Percentiles rank a stretch among this genome's conserved stretches.
Evolutionary conservation across 306 rosid genomes (phyloP).

Genomic region (Cajanus cajan): DNA sequence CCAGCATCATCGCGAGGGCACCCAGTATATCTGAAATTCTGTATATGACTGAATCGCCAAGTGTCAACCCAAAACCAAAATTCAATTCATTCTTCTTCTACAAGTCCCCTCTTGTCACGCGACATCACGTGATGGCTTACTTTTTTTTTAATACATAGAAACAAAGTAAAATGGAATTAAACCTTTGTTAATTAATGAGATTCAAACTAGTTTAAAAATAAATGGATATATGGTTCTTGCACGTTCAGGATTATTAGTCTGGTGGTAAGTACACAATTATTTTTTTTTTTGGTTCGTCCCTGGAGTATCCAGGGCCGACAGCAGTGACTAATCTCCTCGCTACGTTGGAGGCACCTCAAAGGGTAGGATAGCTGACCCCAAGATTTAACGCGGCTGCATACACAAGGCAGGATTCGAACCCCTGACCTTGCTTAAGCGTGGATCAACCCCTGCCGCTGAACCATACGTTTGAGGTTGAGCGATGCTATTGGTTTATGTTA

Average conservation of each 20-base stretch:
- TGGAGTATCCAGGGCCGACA: too few species aligned
- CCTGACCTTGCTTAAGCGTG: too few species aligned
- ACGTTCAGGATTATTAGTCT: background rate
- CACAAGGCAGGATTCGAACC: too few species aligned
- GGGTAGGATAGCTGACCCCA: too few species aligned
- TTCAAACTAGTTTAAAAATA: background rate
- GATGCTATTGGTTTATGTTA: background rate
- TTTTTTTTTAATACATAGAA: background rate
- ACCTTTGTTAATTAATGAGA: slow-evolving; percentile 4
- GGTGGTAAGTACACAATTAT: too few species aligned
- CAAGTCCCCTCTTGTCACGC: slow-evolving; percentile 38
- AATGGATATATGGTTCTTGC: slow-evolving; percentile 15
- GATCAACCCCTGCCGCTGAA: too few species aligned
- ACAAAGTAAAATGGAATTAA: background rate
- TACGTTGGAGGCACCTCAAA: too few species aligned
- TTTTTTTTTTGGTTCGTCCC: too few species aligned
- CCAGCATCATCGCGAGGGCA: slow-evolving; percentile 53
- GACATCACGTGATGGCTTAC: slow-evolving; percentile 52
- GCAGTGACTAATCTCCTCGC: too few species aligned
- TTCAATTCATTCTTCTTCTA: slow-evolving; percentile 28
- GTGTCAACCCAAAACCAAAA: slow-evolving; percentile 24
- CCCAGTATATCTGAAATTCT: slow-evolving; percentile 33
- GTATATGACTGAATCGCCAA: background rate
- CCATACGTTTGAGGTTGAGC: too few species aligned
- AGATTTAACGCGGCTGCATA: too few species aligned